Conservation (phyloP, 1,139 yeast genomes). For the Scheffersomyces parashehatae region DNA sequence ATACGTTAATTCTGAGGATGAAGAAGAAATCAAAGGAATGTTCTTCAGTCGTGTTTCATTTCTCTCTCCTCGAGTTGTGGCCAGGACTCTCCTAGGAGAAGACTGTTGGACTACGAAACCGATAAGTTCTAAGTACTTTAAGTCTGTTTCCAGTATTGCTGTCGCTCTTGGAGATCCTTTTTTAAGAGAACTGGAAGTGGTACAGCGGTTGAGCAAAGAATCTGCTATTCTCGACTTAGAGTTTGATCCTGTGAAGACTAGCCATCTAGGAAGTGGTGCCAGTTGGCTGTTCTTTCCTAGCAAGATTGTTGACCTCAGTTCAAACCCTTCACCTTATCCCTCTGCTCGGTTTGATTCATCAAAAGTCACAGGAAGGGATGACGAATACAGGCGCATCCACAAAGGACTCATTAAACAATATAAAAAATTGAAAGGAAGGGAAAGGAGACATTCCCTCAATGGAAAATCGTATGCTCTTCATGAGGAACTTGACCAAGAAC, state of each 20-base stretch:
- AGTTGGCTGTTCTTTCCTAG: slow-evolving; percentile 40
- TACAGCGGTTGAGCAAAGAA: slow-evolving; percentile 31
- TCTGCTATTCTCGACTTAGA: slow-evolving; percentile 35
- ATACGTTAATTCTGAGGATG: slow-evolving; percentile 2
- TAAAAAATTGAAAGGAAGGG: not conserved
- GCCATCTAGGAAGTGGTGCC: slow-evolving; percentile 50
- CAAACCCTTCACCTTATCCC: not conserved
- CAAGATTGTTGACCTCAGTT: slow-evolving; percentile 19
- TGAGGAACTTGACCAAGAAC: slow-evolving; percentile 1
- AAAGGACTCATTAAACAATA: slow-evolving; percentile 18
- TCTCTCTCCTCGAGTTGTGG: slow-evolving; percentile 23
- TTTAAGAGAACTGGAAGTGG: slow-evolving; percentile 31
- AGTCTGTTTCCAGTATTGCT: slow-evolving; percentile 46
- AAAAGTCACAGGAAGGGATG: slow-evolving; percentile 34
- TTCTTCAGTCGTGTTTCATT: slow-evolving; percentile 26
- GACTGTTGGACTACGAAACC: slow-evolving; percentile 59
- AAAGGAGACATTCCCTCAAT: slow-evolving; percentile 10
- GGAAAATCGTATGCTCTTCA: slow-evolving; percentile 9
- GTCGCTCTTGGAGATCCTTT: slow-evolving; percentile 49
- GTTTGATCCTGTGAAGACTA: slow-evolving; percentile 37
- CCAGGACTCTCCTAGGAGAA: slow-evolving; percentile 40
- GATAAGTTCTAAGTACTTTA: slow-evolving; percentile 42
- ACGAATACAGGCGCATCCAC: slow-evolving; percentile 36
- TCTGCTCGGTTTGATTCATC: slow-evolving; percentile 10
- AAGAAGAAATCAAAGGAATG: slow-evolving; percentile 5